Base-by-base conservation (phyloP, 2,329 filamentous ascomycete species). In the Cladosporium cucumerinum region DNA sequence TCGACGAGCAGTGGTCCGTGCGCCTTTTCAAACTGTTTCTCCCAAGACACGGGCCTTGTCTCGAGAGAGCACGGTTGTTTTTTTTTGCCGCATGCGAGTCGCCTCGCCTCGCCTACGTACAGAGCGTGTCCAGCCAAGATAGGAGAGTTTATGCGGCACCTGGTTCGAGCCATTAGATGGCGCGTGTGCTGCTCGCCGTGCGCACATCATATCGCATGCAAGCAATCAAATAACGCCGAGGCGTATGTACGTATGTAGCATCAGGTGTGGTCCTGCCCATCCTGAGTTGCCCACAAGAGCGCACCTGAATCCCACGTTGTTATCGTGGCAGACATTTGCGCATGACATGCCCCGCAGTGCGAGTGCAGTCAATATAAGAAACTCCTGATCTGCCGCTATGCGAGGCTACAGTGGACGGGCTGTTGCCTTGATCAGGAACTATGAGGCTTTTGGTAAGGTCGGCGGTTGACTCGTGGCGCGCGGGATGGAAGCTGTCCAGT, bases 281-380 rank as follows among this genome's bases (percentile, higher is more conserved):
- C 32, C 4, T 14, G 32, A 2, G n/a, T 12, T 10, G n/a, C 39
- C 39, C n/a, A 11, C 39, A 46, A 21, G 12, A 5, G 7, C 2
- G 36, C 36, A 39, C 12, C 55, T 32, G 18, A 28, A 46, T 58
- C 23, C 32, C 34, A 36, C 55, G 55, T 36, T 57, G 52, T 60
- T 52, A 59, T 64, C 64, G 21, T 49, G 52, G 52, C 52, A 55
- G n/a, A 14, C 21, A 30, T 58, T 25, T 14, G 32, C 32, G 34
- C 39, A 46, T 60, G 30, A 34, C 46, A 36, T 66, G 64, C 70
- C 72, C 71, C 72, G 66, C 72, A 65, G 67, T 48, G 67, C 58
- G 63, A 48, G 67, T 55, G 72, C 73, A 65, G 72, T 74, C 70
- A 66, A 74, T 69, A 73, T 74, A 74, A 73, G 71, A 72, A 72